Percentiles rank a stretch among this genome's conserved stretches.
These are phyloP conservation scores for Alopecurus myosuroides DNA, from an alignment of 176 grass and related monocot species.

Conservation along the genomic window DNA sequence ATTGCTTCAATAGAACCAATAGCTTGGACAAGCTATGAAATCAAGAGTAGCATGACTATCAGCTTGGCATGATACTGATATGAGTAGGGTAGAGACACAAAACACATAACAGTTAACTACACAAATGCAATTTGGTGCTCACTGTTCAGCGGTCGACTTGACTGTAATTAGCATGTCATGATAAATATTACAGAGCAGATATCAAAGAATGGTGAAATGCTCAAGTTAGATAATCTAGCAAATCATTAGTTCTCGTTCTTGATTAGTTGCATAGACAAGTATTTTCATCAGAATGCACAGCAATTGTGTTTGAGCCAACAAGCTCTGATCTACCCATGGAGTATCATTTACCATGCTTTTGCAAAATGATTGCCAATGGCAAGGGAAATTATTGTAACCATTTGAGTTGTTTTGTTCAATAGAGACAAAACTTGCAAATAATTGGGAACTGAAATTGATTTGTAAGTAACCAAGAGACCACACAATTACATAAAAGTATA, in stretches of 20 bases:
- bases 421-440: not conserved
- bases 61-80: not conserved
- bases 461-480: constrained; percentile 9
- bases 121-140: not conserved
- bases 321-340: not conserved
- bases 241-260: not conserved
- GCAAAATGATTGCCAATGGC: not conserved
- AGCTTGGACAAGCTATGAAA: constrained; percentile 48
- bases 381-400: not conserved
- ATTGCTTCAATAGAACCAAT: constrained; percentile 17
- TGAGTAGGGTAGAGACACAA: not conserved
- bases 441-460: not conserved
- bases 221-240: not conserved
- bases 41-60: constrained; percentile 10
- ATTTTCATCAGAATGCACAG: not conserved
- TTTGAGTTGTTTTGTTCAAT: not conserved
- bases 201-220: not conserved
- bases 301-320: not conserved
- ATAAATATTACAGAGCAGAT: not conserved
- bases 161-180: not conserved
- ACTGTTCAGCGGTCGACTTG: not conserved
- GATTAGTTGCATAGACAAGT: not conserved
- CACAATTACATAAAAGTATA: not conserved
- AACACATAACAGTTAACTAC: not conserved
- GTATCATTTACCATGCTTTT: not conserved